Conservation (phyloP, 2,329 filamentous ascomycete species). For the Metarhizium sp. region DNA sequence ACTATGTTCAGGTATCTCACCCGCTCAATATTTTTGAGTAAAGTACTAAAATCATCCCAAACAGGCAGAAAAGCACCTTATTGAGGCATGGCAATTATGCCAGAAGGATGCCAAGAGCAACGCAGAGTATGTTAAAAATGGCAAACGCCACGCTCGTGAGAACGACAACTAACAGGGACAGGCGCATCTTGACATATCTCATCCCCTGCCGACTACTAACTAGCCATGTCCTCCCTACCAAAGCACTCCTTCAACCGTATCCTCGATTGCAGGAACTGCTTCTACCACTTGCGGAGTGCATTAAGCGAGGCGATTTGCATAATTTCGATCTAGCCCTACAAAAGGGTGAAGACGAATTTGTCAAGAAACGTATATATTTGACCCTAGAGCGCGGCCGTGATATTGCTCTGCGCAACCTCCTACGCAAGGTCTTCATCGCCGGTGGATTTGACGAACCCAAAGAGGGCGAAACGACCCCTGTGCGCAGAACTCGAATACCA, state of each 20-base stretch:
- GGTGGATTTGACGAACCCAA: constrained; percentile 75
- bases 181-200: constrained; percentile 86
- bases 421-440: constrained; percentile 81
- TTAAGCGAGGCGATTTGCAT: constrained; percentile 71
- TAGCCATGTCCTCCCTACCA: constrained; percentile 71
- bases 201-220: constrained; percentile 90
- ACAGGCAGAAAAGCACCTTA: constrained; percentile 71
- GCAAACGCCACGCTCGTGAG: neutral
- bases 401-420: constrained; percentile 81
- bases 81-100: constrained; percentile 74
- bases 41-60: constrained; percentile 1
- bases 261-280: constrained; percentile 72
- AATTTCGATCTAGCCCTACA: constrained; percentile 77
- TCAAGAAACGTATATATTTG: constrained; percentile 86
- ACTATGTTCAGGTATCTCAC: constrained; percentile 62
- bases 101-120: constrained; percentile 65
- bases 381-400: constrained; percentile 89
- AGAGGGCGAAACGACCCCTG: constrained; percentile 51
- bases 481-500: constrained; percentile 68
- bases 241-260: constrained; percentile 60
- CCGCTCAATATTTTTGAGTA: neutral
- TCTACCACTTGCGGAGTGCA: constrained; percentile 65
- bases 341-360: constrained; percentile 82
- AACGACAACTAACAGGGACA: constrained; percentile 26
- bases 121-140: constrained; percentile 54